Percentiles rank a stretch among this genome's conserved stretches.
These are phyloP conservation scores for Euphrasia arctica DNA, from an alignment of 305 asterid species.

Conservation along the genomic window DNA sequence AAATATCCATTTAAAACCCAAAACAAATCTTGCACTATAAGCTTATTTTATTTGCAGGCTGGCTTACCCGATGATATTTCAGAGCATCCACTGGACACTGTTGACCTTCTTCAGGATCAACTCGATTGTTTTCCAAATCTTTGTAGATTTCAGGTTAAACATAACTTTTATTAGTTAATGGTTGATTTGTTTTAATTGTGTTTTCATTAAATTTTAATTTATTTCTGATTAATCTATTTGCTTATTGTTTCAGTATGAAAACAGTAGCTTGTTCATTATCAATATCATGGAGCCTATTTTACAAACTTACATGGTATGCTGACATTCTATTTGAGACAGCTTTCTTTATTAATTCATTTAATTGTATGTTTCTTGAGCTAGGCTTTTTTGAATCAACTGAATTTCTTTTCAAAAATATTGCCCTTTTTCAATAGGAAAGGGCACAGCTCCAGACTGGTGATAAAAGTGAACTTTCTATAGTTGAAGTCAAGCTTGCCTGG, in stretches of 20 bases:
- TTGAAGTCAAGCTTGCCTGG: conserved; percentile 97
- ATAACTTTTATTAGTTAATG: not conserved
- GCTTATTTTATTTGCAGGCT: conserved; percentile 42
- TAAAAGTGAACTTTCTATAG: conserved; percentile 57
- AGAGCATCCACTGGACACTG: conserved; percentile 86
- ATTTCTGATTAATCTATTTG: conserved; percentile 18
- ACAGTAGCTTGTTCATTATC: conserved; percentile 86
- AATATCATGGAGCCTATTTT: conserved; percentile 84
- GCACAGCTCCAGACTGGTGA: conserved; percentile 71
- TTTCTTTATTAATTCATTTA: conserved; percentile 18
- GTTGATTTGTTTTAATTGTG: conserved; percentile 11
- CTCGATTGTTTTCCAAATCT: conserved; percentile 92
- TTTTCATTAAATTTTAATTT: conserved; percentile 15
- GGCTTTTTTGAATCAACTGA: conserved; percentile 15
- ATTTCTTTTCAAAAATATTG: conserved; percentile 6
- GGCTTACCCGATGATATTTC: conserved; percentile 76
- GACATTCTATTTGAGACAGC: conserved; percentile 18
- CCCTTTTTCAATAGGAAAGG: conserved; percentile 49
- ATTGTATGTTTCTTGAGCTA: conserved; percentile 8
- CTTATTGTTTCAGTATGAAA: conserved; percentile 79
- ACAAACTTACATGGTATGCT: conserved; percentile 73
- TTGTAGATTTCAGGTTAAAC: conserved; percentile 81
- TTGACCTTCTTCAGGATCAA: conserved; percentile 98
- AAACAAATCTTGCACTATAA: conserved; percentile 11
- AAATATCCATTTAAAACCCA: conserved; percentile 15